Evolutionary conservation across 768 basidiomycete genomes (phyloP), one percentile per base, ranked within the genome.

Genomic region (Thelephora ganbajun): DNA sequence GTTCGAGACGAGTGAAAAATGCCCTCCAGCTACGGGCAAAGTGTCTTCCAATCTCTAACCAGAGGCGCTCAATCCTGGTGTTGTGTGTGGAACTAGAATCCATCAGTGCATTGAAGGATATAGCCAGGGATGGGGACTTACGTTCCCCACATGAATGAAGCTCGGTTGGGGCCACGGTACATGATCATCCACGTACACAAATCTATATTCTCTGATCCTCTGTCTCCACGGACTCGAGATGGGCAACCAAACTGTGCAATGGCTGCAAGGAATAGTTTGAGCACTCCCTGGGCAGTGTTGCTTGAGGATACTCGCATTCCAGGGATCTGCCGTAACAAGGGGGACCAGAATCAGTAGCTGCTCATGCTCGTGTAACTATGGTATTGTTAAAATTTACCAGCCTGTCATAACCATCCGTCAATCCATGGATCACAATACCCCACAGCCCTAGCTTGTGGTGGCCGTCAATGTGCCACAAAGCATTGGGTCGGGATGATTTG

Each of bases 11-110:
- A 0, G 42, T 52, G 36, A 75, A 75, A 49, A 73, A 72, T 0
- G 63, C 68, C 1, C 59, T 35, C 73, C 73, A 74, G 11, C 20
- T 36, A 2, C 59, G 54, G 0, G 55, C 63, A 61, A 74, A 73
- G 7, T 67, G 61, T 0, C 48, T 35, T 0, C 69, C 67, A 35
- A 69, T 58, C 43, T 73, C 70, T 12, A 69, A 61, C 71, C 71
- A 73, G 0, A 73, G 55, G 0, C 60, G 45, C 51, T 75, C 72
- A 49, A 73, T 73, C 0, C 62, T 55, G 0, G 66, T 66, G 47
- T 74, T 76, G 4, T 55, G 51, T 0, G 67, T 69, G 0, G 67
- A 73, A 6, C 60, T 61, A 36, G n/a, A n/a, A n/a, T n/a, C n/a
- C n/a, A n/a, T n/a, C n/a, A n/a, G n/a, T n/a, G n/a, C n/a, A n/a